Percentiles rank a stretch among this genome's conserved stretches.
These are phyloP conservation scores for Trichoderma cornu-damae DNA, from an alignment of 2,329 filamentous ascomycete genomes.

Conservation along the genomic window DNA sequence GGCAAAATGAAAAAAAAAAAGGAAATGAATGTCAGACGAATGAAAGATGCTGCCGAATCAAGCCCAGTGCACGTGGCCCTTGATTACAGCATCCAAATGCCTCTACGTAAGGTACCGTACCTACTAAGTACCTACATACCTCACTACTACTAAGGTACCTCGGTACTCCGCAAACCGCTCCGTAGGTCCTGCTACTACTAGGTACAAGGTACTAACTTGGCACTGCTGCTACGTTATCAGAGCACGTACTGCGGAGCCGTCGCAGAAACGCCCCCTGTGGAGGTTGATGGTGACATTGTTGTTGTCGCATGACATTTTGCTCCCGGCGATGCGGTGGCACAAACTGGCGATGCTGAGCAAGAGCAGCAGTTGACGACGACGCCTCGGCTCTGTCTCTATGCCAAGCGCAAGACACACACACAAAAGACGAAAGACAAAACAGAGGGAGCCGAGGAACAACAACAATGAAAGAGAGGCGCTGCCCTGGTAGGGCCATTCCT, in stretches of 20 bases:
- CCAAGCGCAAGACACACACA: not conserved
- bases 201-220: not conserved
- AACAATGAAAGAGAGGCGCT: not conserved
- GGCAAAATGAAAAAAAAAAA: not conserved
- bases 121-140: too few relatives aligned
- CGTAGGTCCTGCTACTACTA: too few relatives aligned
- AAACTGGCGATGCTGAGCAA: not conserved
- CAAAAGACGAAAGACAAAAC: not conserved
- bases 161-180: too few relatives aligned
- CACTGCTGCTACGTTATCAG: not conserved
- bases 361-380: not conserved
- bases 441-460: not conserved
- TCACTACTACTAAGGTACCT: too few relatives aligned
- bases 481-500: not conserved
- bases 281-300: not conserved
- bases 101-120: too few relatives aligned
- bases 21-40: not conserved
- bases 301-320: not conserved
- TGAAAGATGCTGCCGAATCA: not conserved
- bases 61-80: not conserved
- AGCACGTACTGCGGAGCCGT: not conserved
- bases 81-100: too few relatives aligned
- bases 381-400: not conserved
- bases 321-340: not conserved
- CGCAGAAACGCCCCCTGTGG: conserved; percentile 7